phyloP scores from a whole-genome alignment of 371 early-diverging fungal species.

The Rhizopus microsporus region DNA sequence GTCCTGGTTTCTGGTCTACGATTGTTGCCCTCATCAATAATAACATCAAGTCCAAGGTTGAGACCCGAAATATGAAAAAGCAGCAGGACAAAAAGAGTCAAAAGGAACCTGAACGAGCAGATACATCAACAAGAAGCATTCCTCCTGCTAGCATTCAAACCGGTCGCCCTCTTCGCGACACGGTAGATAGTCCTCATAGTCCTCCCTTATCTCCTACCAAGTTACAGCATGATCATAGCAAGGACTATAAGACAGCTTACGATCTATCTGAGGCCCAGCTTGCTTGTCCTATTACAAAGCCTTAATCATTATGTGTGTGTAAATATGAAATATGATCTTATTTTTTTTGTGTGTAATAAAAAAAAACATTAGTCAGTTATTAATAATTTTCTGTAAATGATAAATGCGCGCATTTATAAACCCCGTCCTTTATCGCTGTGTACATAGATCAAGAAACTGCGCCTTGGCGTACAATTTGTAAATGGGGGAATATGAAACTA shows the following conservation, averaged over 20 bases:
- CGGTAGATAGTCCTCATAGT: constrained; percentile 1
- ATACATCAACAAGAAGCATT: not conserved
- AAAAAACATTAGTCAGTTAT: too few species aligned
- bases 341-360: too few species aligned
- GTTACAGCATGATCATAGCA: not conserved
- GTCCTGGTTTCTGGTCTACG: constrained; percentile 24
- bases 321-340: too few species aligned
- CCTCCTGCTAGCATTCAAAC: not conserved
- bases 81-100: not conserved
- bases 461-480: too few species aligned
- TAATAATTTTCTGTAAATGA: too few species aligned
- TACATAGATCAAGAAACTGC: too few species aligned
- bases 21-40: constrained; percentile 24
- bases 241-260: not conserved
- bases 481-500: too few species aligned
- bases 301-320: too few species aligned
- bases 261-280: constrained; percentile 1
- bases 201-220: constrained; percentile 20
- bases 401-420: too few species aligned
- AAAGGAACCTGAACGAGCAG: not conserved
- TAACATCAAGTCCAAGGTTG: constrained; percentile 26
- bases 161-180: constrained; percentile 2
- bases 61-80: constrained; percentile 16
- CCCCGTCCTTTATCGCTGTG: too few species aligned
- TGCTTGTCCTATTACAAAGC: too few species aligned